Evolutionary conservation across 2,329 filamentous ascomycete genomes (phyloP).

Genomic region (Myriosclerotinia scirpicola): DNA sequence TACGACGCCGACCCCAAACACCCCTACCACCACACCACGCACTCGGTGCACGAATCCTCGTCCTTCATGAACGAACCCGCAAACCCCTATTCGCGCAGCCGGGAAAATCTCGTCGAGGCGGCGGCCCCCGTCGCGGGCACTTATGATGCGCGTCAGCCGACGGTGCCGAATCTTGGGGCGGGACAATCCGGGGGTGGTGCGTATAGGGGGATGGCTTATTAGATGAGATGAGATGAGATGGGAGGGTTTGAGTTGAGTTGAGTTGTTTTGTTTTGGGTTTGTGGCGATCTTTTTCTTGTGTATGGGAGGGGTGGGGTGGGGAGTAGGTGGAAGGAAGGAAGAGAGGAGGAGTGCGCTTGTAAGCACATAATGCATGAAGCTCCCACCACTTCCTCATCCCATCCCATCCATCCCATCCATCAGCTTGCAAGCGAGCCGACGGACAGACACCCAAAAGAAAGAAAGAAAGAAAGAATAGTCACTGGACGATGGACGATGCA

Average conservation of each 20-base stretch:
- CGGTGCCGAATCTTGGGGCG: constrained; percentile 9
- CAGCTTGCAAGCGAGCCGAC: constrained; percentile 13
- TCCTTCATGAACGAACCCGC: constrained; percentile 37
- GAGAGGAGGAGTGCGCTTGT: no score
- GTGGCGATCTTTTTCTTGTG: no score
- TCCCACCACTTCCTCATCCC: no score
- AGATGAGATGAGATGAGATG: constrained; percentile 23
- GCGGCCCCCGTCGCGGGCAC: constrained; percentile 14
- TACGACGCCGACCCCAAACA: constrained; percentile 30
- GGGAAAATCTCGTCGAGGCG: constrained; percentile 17
- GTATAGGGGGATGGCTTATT: constrained; percentile 37
- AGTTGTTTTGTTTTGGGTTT: no score
- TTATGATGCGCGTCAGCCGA: constrained; percentile 10
- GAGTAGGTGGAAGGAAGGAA: neutral
- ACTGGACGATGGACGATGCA: neutral
- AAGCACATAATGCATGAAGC: no score
- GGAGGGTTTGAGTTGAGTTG: neutral
- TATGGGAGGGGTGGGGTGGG: no score
- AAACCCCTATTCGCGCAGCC: constrained; percentile 33
- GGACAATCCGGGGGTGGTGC: constrained; percentile 26
- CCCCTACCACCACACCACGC: constrained; percentile 27
- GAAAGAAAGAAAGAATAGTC: neutral
- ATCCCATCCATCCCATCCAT: no score
- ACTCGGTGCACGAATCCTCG: constrained; percentile 19
- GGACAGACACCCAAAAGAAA: neutral